phyloP scores from a whole-genome alignment of 2,329 filamentous ascomycete species.

The Alternaria alternata region DNA sequence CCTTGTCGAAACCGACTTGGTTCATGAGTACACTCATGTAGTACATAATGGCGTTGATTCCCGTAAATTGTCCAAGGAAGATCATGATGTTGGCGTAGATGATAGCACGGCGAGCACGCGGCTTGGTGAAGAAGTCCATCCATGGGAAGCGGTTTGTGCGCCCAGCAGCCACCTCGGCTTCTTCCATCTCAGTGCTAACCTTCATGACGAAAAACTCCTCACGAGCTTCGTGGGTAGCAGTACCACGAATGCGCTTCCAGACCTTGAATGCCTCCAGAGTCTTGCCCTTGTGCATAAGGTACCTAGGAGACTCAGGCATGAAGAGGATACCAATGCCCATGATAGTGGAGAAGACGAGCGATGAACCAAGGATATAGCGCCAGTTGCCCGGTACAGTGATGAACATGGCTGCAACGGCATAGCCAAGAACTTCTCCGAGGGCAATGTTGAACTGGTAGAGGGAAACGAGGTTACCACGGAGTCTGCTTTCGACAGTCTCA shows the following conservation, averaged over 20 bases:
- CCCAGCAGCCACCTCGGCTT: slow-evolving; percentile 60
- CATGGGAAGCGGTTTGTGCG: slow-evolving; percentile 68
- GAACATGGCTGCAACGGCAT: slow-evolving; percentile 77
- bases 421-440: slow-evolving; percentile 75
- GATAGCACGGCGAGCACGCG: slow-evolving; percentile 65
- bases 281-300: slow-evolving; percentile 72
- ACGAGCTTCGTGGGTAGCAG: slow-evolving; percentile 63
- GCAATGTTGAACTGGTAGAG: slow-evolving; percentile 81
- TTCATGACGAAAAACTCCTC: slow-evolving; percentile 79
- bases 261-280: slow-evolving; percentile 69
- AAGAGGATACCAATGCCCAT: slow-evolving; percentile 72
- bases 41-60: slow-evolving; percentile 61
- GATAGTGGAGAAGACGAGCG: slow-evolving; percentile 72
- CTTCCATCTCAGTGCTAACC: slow-evolving; percentile 65
- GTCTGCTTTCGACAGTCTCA: slow-evolving; percentile 71
- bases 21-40: slow-evolving; percentile 75
- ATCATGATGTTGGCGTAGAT: slow-evolving; percentile 76
- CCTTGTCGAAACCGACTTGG: slow-evolving; percentile 71
- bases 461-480: slow-evolving; percentile 76
- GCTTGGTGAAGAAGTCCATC: slow-evolving; percentile 77
- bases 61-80: slow-evolving; percentile 76
- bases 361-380: slow-evolving; percentile 77
- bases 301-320: slow-evolving; percentile 74
- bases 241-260: slow-evolving; percentile 76
- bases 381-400: slow-evolving; percentile 73